Conservation (phyloP, 148 eudicot species). For the Heliosperma pusillum region DNA sequence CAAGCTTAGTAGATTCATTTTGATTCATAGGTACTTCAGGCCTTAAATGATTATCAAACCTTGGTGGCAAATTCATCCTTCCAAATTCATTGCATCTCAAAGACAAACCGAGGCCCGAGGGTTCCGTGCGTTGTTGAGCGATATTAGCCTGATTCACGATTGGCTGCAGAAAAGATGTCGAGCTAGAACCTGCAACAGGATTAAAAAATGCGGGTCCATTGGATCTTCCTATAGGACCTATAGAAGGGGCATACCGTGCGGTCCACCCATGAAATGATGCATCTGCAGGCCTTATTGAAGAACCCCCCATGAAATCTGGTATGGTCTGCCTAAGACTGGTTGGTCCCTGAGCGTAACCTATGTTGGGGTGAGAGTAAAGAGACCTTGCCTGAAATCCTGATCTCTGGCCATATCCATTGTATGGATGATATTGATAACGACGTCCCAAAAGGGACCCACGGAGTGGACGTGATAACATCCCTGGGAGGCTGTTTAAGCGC, state of each 20-base stretch:
- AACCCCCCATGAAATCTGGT: neutral
- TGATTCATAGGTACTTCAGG: neutral
- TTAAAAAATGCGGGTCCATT: conserved; percentile 8
- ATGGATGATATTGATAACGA: conserved; percentile 11
- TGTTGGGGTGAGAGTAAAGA: neutral
- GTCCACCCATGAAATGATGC: conserved; percentile 4
- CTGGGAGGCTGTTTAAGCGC: neutral
- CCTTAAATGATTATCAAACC: neutral
- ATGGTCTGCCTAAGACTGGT: neutral
- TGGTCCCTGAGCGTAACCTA: neutral
- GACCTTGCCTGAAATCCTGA: conserved; percentile 16
- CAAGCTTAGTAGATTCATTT: conserved; percentile 14
- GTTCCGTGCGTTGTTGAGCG: conserved; percentile 7
- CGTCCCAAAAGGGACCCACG: conserved; percentile 13
- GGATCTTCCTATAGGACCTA: conserved; percentile 1
- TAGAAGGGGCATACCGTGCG: neutral
- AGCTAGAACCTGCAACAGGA: neutral
- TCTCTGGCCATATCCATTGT: conserved; percentile 5
- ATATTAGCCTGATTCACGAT: conserved; percentile 8
- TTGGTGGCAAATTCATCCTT: neutral
- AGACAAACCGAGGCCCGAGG: conserved; percentile 7
- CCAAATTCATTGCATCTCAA: neutral
- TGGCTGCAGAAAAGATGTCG: conserved; percentile 12
- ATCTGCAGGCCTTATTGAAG: neutral
- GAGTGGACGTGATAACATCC: conserved; percentile 1